Percentiles rank a stretch among this genome's conserved stretches.
phyloP scores from a whole-genome alignment of 257 asterid species.

The Ilex asprella region DNA sequence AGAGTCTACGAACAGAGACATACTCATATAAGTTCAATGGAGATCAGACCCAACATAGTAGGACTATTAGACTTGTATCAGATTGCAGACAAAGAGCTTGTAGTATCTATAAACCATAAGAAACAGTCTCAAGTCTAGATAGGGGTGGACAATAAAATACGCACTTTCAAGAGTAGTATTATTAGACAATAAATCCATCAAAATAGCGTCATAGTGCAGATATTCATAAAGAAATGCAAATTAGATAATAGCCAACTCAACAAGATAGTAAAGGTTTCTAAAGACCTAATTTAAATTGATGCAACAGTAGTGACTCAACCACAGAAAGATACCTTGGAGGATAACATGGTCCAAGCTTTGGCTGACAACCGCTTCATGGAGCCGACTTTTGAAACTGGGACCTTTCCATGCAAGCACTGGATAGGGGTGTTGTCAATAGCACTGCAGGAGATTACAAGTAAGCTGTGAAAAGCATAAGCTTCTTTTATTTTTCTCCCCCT shows the following conservation, averaged over 20 bases:
- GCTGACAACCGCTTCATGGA: slow-evolving; percentile 77
- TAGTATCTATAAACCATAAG: no score
- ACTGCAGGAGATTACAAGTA: slow-evolving; percentile 39
- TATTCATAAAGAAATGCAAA: neutral
- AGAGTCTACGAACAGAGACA: no score
- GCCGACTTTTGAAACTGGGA: slow-evolving; percentile 64
- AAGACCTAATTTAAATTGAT: neutral
- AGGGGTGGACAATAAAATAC: no score
- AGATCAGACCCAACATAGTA: no score
- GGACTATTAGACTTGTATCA: no score
- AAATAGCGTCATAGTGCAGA: no score
- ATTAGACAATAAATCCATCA: no score
- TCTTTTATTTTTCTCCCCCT: slow-evolving; percentile 8
- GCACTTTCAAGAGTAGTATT: no score
- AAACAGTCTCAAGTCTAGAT: no score
- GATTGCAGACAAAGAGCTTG: no score
- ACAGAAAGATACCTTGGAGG: slow-evolving; percentile 56
- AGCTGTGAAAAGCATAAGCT: slow-evolving; percentile 2
- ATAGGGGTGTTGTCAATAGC: slow-evolving; percentile 71
- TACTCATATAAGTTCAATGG: no score
- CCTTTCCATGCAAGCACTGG: slow-evolving; percentile 81
- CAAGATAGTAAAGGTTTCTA: neutral
- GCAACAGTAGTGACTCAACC: neutral
- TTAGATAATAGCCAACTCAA: neutral
- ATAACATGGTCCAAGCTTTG: slow-evolving; percentile 77